Base-by-base conservation (phyloP, 1,284 basidiomycete genomes). In the Leccinum ponderosum region DNA sequence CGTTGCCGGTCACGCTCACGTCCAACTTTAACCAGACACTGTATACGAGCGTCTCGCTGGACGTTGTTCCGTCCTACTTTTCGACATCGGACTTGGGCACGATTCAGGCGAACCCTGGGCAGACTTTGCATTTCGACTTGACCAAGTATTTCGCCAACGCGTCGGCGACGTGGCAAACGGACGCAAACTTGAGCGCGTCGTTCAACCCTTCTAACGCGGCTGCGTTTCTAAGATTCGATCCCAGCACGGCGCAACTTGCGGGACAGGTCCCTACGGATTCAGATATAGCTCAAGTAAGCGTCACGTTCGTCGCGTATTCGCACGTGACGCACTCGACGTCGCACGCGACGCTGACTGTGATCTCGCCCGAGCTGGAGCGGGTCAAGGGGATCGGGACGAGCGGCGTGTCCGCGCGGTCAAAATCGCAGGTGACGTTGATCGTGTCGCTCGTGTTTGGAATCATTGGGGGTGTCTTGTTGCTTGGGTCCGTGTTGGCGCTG, bases 31-130 rank as follows among this genome's bases (percentile, higher is more conserved):
- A 90, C 69, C 90, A 93, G 70, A 83, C 86, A 0, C 65, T 90
- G 58, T 74, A 81, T 54, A 86, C 87, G 12, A 86, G 81, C 58
- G 75, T 94, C 42, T 77, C 82, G 5, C 65, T 96, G 57, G 81
- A 81, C 14, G 73, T 91, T 25, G 87, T 87, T 20, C 81, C 87
- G 5, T 89, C 91, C 0, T 87, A 84, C 69, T 94, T 95, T 74
- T 81, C 81, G 15, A 66, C 75, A n/a, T 73, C 83, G 17, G 76
- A 77, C 12, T 74, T 93, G 42, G 83, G 87, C 4, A 76, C 83
- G n/a, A 75, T 89, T 58, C 74, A 81, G 48, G 80, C 80, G 37
- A 75, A 75, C 61, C 72, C 81, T 63, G 77, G 86, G 64, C 66
- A 78, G 71, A 54, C 62, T 71, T 71, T 90, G 51, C 65, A 75